Evolutionary conservation across 129 eudicot species (phyloP).

Genomic region (Lactuca sativa): DNA sequence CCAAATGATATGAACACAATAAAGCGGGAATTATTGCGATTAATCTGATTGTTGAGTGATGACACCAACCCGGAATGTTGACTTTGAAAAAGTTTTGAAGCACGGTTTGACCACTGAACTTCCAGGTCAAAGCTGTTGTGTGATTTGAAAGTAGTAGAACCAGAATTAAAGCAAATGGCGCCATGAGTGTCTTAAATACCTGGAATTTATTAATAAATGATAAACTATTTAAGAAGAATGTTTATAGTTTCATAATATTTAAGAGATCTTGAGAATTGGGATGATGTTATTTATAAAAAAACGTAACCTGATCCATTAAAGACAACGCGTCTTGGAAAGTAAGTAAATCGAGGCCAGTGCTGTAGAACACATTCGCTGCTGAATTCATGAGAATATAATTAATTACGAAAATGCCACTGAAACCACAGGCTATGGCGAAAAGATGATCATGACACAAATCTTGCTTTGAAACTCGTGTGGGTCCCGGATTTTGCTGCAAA

Average conservation of each 20-base stretch:
- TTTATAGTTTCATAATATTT: background rate
- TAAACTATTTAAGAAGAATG: conserved; percentile 11
- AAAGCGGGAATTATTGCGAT: conserved; percentile 73
- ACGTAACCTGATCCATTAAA: conserved; percentile 75
- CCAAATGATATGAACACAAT: conserved; percentile 59
- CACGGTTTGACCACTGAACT: conserved; percentile 58
- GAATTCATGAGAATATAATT: conserved; percentile 71
- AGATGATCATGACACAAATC: conserved; percentile 65
- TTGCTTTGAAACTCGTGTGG: conserved; percentile 48
- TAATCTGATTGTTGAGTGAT: conserved; percentile 71
- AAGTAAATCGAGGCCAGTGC: conserved; percentile 64
- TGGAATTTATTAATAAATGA: conserved; percentile 26
- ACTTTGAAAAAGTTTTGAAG: conserved; percentile 56
- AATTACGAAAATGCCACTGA: conserved; percentile 77
- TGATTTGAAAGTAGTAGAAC: conserved; percentile 69
- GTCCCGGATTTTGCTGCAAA: conserved; percentile 64
- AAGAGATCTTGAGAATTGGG: background rate
- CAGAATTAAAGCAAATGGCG: conserved; percentile 60
- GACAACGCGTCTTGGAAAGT: conserved; percentile 82
- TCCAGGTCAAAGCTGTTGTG: conserved; percentile 68
- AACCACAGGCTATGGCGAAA: conserved; percentile 55
- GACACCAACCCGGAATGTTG: conserved; percentile 86
- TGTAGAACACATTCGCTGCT: conserved; percentile 77
- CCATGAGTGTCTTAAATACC: conserved; percentile 64
- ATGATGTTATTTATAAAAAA: conserved; percentile 7